Percentiles rank a stretch among this genome's conserved stretches.
Conservation (phyloP, 2,329 filamentous ascomycete species). For the Rachicladosporium sp. region DNA sequence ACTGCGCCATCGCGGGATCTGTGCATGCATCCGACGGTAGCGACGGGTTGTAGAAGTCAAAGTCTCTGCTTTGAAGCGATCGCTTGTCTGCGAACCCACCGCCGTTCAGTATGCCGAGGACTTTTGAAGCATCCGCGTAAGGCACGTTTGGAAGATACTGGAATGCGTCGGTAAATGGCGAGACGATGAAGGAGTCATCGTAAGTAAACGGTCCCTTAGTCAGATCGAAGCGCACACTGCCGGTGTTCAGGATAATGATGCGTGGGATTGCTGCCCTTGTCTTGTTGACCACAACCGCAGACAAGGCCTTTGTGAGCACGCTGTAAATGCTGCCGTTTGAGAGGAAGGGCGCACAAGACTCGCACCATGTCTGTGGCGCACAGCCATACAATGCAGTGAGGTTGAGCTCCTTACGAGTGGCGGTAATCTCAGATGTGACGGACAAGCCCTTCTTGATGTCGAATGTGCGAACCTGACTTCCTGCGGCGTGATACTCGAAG, state of each 20-base stretch:
- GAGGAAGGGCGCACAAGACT: slow-evolving; percentile 42
- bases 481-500: slow-evolving; percentile 50
- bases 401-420: slow-evolving; percentile 40
- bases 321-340: slow-evolving; percentile 43
- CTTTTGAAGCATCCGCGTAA: slow-evolving; percentile 33
- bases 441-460: slow-evolving; percentile 37
- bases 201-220: slow-evolving; percentile 51
- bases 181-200: slow-evolving; percentile 42
- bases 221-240: slow-evolving; percentile 49
- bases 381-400: slow-evolving; percentile 29
- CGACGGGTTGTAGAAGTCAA: slow-evolving; percentile 23
- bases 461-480: slow-evolving; percentile 35
- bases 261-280: slow-evolving; percentile 39
- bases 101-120: slow-evolving; percentile 33
- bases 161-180: slow-evolving; percentile 43
- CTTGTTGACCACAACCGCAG: slow-evolving; percentile 40
- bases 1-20: slow-evolving; percentile 31
- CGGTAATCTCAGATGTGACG: slow-evolving; percentile 40
- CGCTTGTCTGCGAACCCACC: slow-evolving; percentile 26
- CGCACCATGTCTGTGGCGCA: slow-evolving; percentile 34
- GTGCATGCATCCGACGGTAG: slow-evolving; percentile 31
- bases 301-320: slow-evolving; percentile 39
- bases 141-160: slow-evolving; percentile 43
- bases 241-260: slow-evolving; percentile 49
- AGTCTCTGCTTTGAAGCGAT: slow-evolving; percentile 19